Conservation (phyloP, 179 eudicot species). For the Beta corolliflora region DNA sequence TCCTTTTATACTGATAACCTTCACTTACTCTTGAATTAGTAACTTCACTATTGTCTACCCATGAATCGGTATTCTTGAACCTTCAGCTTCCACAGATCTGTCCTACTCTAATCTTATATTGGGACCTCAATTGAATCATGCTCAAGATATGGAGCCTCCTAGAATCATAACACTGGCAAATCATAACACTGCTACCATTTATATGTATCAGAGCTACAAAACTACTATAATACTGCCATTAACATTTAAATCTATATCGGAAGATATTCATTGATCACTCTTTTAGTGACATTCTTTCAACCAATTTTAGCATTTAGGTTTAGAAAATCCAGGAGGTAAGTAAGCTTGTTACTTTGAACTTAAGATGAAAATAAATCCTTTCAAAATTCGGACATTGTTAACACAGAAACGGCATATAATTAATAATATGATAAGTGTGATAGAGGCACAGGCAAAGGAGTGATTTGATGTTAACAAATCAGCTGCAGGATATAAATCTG, state of each 20-base stretch:
- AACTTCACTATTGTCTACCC: not conserved
- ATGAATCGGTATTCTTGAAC: not conserved
- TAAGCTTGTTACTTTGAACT: not conserved
- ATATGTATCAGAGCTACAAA: not conserved
- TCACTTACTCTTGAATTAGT: not conserved
- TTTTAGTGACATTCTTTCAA: not conserved
- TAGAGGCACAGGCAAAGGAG: not conserved
- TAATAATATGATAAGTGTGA: not conserved
- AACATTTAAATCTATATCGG: not conserved
- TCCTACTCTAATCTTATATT: too few relatives aligned
- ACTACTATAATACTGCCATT: not conserved
- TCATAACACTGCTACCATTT: not conserved
- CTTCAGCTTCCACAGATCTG: not conserved
- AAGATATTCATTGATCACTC: not conserved
- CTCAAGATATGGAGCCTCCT: not conserved
- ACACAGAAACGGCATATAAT: not conserved
- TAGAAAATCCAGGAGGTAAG: not conserved
- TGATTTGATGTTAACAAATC: not conserved
- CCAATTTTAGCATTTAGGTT: not conserved
- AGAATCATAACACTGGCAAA: too few relatives aligned
- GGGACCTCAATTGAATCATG: not conserved
- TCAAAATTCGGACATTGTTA: not conserved
- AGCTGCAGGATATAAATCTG: not conserved
- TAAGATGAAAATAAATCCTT: not conserved
- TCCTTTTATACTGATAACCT: not conserved